A percentile compares a stretch with the other conserved stretches of the same genome.
Conservation (phyloP, 2,329 filamentous ascomycete genomes). For the Albophoma yamanashiensis region DNA sequence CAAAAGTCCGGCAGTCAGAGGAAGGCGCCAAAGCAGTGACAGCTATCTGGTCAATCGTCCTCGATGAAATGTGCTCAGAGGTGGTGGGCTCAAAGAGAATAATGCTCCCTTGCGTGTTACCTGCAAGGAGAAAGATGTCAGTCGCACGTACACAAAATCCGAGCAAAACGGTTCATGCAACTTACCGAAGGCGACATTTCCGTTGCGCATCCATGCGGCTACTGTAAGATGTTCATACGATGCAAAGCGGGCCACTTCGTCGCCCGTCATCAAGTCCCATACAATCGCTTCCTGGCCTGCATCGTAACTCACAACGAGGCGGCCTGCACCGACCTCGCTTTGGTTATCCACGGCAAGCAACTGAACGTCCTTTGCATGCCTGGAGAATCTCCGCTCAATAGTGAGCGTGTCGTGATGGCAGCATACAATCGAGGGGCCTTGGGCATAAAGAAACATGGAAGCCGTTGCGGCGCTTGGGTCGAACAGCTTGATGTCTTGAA, state of each 20-base stretch:
- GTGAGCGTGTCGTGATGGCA: conserved; percentile 87
- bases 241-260: conserved; percentile 83
- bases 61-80: conserved; percentile 81
- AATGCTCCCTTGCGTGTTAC: conserved; percentile 84
- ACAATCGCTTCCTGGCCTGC: conserved; percentile 84
- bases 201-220: conserved; percentile 93
- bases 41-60: conserved; percentile 84
- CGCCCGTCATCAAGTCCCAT: conserved; percentile 89
- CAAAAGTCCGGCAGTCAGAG: conserved; percentile 85
- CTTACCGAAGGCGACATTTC: conserved; percentile 92
- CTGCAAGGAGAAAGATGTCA: conserved; percentile 31
- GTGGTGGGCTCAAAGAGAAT: conserved; percentile 91
- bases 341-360: conserved; percentile 84
- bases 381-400: conserved; percentile 75
- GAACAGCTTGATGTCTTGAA: conserved; percentile 47
- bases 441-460: conserved; percentile 79
- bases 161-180: background rate
- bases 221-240: conserved; percentile 80
- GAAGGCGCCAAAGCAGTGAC: conserved; percentile 89
- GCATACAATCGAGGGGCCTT: conserved; percentile 73
- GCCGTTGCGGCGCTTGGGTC: conserved; percentile 86
- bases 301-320: conserved; percentile 89
- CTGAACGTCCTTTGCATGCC: conserved; percentile 73
- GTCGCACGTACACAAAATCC: background rate
- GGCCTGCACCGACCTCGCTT: conserved; percentile 74